Evolutionary conservation across 2,329 filamentous ascomycete genomes (phyloP).

Genomic region (Fusarium brevicatenulatum): DNA sequence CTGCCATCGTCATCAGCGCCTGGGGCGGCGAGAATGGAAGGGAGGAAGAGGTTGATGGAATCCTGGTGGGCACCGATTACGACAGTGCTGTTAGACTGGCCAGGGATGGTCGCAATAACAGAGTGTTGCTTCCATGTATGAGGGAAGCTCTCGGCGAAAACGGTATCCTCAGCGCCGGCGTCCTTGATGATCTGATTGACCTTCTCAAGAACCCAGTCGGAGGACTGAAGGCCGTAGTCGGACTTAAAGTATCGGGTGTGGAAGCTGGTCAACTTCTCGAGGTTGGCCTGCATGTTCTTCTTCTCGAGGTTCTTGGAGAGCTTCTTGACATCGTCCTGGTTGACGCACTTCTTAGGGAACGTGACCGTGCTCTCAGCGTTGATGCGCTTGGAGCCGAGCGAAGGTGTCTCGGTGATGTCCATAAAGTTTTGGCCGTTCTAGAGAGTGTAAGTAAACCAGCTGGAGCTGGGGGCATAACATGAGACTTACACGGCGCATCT

Average conservation of each 20-base stretch:
- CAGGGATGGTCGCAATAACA: slow-evolving; percentile 91
- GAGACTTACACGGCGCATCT: slow-evolving; percentile 76
- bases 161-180: slow-evolving; percentile 75
- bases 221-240: slow-evolving; percentile 82
- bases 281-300: slow-evolving; percentile 78
- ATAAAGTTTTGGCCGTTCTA: slow-evolving; percentile 90
- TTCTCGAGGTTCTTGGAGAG: slow-evolving; percentile 78
- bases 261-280: slow-evolving; percentile 82
- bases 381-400: slow-evolving; percentile 61
- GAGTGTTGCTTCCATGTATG: slow-evolving; percentile 92
- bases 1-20: slow-evolving; percentile 97
- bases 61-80: slow-evolving; percentile 95
- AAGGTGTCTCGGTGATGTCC: slow-evolving; percentile 84
- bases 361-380: slow-evolving; percentile 53
- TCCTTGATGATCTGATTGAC: slow-evolving; percentile 77
- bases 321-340: slow-evolving; percentile 73
- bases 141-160: slow-evolving; percentile 76
- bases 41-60: slow-evolving; percentile 92
- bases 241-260: slow-evolving; percentile 87
- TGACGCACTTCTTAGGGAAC: slow-evolving; percentile 73
- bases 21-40: slow-evolving; percentile 83
- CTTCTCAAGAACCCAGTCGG: slow-evolving; percentile 83
- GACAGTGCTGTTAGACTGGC: slow-evolving; percentile 83
- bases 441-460: slow-evolving; percentile 5
- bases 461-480: background rate